phyloP scores from a whole-genome alignment of 2,329 filamentous ascomycete species.

The Curvularia verruculosa region DNA sequence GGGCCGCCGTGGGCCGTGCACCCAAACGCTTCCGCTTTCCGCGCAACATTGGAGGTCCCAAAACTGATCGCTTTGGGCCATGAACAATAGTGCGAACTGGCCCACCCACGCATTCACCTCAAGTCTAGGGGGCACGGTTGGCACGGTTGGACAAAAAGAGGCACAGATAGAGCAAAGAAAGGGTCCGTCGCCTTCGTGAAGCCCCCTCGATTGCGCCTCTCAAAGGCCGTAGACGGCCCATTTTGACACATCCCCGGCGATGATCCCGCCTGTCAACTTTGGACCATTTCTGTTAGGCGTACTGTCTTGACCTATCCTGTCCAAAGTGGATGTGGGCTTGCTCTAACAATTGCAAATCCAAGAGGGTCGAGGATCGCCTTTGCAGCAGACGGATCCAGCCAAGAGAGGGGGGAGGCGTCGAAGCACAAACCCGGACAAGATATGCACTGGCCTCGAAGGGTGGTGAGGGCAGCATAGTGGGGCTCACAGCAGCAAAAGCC shows the following conservation, averaged over 20 bases:
- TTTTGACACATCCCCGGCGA: slow-evolving; percentile 35
- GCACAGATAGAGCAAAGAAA: slow-evolving; percentile 7
- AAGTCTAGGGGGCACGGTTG: slow-evolving; percentile 25
- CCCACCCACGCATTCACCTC: slow-evolving; percentile 24
- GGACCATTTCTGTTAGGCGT: slow-evolving; percentile 16
- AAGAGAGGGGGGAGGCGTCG: slow-evolving; percentile 12
- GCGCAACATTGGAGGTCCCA: slow-evolving; percentile 31
- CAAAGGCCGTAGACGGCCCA: slow-evolving; percentile 29
- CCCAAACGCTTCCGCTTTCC: slow-evolving; percentile 45
- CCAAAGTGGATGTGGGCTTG: slow-evolving; percentile 10
- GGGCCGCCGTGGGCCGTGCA: slow-evolving; percentile 36
- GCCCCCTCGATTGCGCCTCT: slow-evolving; percentile 11
- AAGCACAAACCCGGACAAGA: slow-evolving; percentile 28
- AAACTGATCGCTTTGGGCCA: slow-evolving; percentile 18
- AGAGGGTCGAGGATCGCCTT: slow-evolving; percentile 37
- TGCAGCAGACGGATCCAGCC: slow-evolving; percentile 32
- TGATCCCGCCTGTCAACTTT: slow-evolving; percentile 40
- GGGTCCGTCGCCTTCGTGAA: slow-evolving; percentile 18
- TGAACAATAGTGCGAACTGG: slow-evolving; percentile 25
- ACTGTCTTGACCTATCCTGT: slow-evolving; percentile 15
- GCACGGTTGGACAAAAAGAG: neutral
- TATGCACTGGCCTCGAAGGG: slow-evolving; percentile 20
- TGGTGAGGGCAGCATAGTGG: slow-evolving; percentile 31
- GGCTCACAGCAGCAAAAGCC: slow-evolving; percentile 18
- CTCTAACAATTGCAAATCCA: slow-evolving; percentile 20